A percentile compares a stretch with the other conserved stretches of the same genome.
phyloP scores from a whole-genome alignment of 139 green algal genomes.

The Gonium pectorale region DNA sequence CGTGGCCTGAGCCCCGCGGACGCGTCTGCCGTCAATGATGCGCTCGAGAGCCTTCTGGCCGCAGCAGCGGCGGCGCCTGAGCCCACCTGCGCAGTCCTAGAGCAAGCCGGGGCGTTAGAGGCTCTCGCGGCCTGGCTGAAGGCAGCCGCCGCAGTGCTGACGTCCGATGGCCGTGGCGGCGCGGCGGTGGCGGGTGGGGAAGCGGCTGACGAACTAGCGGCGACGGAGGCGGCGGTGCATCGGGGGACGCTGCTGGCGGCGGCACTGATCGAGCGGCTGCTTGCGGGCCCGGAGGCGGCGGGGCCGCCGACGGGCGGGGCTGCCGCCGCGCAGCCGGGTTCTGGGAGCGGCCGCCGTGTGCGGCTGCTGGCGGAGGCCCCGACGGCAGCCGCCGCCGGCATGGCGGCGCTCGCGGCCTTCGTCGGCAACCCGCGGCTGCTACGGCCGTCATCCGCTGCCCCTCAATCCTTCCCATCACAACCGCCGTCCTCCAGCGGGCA shows the following conservation, averaged over 20 bases:
- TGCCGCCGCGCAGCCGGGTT: not conserved
- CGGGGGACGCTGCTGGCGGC: not conserved
- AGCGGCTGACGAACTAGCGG: too few species aligned
- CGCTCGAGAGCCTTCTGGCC: conserved; percentile 66
- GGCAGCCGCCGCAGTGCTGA: conserved; percentile 30
- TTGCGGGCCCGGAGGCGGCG: not conserved
- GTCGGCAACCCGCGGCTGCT: conserved; percentile 32
- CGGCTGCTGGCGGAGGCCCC: not conserved
- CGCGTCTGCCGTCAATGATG: conserved; percentile 56
- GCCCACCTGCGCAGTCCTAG: conserved; percentile 27
- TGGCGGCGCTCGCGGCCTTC: conserved; percentile 13
- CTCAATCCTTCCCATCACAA: too few species aligned
- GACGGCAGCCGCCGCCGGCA: not conserved
- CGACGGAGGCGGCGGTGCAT: not conserved
- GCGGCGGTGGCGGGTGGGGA: not conserved
- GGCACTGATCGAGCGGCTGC: conserved; percentile 14
- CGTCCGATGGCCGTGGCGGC: not conserved
- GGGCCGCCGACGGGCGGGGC: not conserved
- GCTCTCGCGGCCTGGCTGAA: conserved; percentile 55
- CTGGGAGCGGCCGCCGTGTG: conserved; percentile 20
- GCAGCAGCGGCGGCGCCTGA: not conserved
- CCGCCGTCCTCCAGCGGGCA: too few species aligned
- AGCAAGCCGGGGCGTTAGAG: conserved; percentile 34
- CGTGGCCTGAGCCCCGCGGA: conserved; percentile 13
- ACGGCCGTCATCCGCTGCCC: not conserved